Conservation (phyloP, 2,329 filamentous ascomycete species). For the Cercospora sojina region DNA sequence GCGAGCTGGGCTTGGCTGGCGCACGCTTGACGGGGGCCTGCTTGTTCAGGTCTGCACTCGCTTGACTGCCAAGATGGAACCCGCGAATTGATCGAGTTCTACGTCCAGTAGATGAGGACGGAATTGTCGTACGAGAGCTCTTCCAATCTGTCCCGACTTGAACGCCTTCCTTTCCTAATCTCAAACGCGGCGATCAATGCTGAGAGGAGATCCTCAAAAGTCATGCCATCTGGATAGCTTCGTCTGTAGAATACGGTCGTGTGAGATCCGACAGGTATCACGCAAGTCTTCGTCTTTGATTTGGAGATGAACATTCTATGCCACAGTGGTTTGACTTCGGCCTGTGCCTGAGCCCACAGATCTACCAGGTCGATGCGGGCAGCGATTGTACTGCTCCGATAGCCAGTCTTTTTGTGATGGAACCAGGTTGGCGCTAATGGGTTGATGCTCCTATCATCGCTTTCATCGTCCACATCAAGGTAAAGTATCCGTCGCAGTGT, state of each 20-base stretch:
- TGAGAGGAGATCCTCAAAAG: constrained; percentile 23
- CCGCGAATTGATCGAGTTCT: background rate
- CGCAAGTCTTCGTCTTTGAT: constrained; percentile 25
- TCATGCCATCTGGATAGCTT: constrained; percentile 27
- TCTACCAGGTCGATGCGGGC: constrained; percentile 24
- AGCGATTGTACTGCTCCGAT: constrained; percentile 25
- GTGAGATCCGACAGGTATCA: constrained; percentile 23
- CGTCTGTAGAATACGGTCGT: constrained; percentile 24
- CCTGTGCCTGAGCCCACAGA: constrained; percentile 18
- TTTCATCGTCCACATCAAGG: constrained; percentile 18
- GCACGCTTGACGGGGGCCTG: background rate
- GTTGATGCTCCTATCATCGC: constrained; percentile 17
- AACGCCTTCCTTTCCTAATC: constrained; percentile 21
- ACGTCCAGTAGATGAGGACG: constrained; percentile 28
- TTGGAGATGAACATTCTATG: constrained; percentile 23
- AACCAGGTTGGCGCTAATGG: constrained; percentile 24
- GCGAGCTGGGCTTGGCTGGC: background rate
- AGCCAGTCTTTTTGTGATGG: constrained; percentile 19
- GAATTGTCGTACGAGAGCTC: constrained; percentile 24
- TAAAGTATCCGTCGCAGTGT: constrained; percentile 19
- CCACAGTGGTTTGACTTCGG: constrained; percentile 21
- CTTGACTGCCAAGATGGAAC: background rate
- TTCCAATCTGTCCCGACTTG: constrained; percentile 20
- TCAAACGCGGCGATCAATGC: constrained; percentile 27
- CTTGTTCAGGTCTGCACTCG: background rate